phyloP scores from a whole-genome alignment of 2,329 filamentous ascomycete genomes.

The Cladophialophora psammophila region DNA sequence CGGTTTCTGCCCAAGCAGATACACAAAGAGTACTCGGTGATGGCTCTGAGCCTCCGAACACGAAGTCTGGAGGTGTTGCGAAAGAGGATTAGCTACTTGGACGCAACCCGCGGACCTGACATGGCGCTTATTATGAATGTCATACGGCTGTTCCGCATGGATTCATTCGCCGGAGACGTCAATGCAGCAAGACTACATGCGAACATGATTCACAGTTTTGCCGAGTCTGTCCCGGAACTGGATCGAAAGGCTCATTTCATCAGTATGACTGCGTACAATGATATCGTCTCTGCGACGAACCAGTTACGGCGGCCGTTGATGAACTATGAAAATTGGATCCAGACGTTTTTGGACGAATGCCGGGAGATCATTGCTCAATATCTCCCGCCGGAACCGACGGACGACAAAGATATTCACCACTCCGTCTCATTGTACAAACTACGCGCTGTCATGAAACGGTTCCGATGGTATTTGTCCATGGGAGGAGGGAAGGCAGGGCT shows the following conservation, averaged over 20 bases:
- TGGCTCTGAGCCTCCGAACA: neutral
- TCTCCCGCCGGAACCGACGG: neutral
- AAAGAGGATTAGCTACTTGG: neutral
- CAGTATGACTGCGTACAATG: neutral
- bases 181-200: neutral
- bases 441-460: neutral
- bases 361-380: neutral
- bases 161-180: slow-evolving; percentile 4
- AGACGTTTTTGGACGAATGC: neutral
- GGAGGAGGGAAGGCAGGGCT: neutral
- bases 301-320: neutral
- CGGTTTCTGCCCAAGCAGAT: neutral
- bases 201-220: slow-evolving; percentile 1
- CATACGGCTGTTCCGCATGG: slow-evolving; percentile 4
- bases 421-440: neutral
- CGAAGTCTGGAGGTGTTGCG: neutral
- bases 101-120: neutral
- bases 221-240: neutral
- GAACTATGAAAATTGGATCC: neutral
- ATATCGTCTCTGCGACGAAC: slow-evolving; percentile 2
- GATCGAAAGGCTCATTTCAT: neutral
- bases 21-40: slow-evolving; percentile 1
- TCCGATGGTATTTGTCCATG: neutral
- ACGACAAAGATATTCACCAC: neutral
- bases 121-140: neutral